Conservation (phyloP, 2,329 filamentous ascomycete species). For the Hymenoscyphus scutula region DNA sequence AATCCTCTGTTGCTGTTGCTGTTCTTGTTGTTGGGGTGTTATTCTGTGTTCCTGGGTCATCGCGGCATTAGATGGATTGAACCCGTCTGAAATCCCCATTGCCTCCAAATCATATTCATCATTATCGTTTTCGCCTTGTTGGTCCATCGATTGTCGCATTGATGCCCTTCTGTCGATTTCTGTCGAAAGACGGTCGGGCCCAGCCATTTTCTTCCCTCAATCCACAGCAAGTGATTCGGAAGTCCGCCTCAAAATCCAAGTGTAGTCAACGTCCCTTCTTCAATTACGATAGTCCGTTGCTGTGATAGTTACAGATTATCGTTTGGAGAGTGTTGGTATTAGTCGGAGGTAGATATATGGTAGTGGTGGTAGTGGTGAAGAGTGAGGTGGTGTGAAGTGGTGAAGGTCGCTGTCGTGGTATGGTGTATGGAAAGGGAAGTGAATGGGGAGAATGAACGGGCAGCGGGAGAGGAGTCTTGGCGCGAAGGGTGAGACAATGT, state of each 20-base stretch:
- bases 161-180: conserved; percentile 44
- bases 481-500: background rate
- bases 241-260: conserved; percentile 17
- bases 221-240: conserved; percentile 19
- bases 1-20: conserved; percentile 28
- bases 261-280: conserved; percentile 21
- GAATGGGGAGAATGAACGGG: background rate
- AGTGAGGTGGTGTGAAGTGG: background rate
- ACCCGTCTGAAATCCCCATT: conserved; percentile 53
- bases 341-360: background rate
- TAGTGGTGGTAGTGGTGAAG: background rate
- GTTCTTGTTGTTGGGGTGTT: conserved; percentile 5
- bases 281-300: conserved; percentile 14
- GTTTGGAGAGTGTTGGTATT: background rate
- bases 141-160: conserved; percentile 42
- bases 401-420: background rate
- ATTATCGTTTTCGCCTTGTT: conserved; percentile 47
- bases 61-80: conserved; percentile 39
- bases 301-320: background rate
- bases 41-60: conserved; percentile 22
- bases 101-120: conserved; percentile 50
- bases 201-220: conserved; percentile 40
- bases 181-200: conserved; percentile 39
- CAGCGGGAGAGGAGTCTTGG: background rate
- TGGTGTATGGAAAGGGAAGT: background rate